Evolutionary conservation across 352 stramenopile genomes (phyloP), one percentile per base, ranked within the genome.

Genomic region (Phytophthora fragariaefolia): DNA sequence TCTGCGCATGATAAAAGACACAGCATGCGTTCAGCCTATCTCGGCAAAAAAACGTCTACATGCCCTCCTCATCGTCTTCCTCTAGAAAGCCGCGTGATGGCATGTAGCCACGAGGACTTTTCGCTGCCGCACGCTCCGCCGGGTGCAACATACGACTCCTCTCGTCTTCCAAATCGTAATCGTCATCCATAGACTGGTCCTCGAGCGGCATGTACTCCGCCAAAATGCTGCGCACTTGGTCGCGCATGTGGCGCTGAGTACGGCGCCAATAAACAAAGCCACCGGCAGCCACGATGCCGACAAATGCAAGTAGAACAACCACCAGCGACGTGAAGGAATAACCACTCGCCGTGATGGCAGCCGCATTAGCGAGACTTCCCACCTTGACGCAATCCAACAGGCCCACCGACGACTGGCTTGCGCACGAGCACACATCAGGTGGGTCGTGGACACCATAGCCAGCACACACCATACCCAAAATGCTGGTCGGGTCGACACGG

Each of bases 191-290:
- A 10, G 88, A 74, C 62, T 95, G 86, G 64, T 97, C 90, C 63
- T 98, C 93, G 22, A 98, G 69, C 42, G 96, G 96, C 95, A 99
- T 98, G 80, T 99, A 99, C 78, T 99, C 95, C 18, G 96, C 94
- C 63, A 99, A 71, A 58, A 99, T 99, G 47, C 93, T 97, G 63
- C 92, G 89, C 46, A 99, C 95, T 71, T 99, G 95, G 48, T 97
- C 92, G 63, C 93, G 92, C 96, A 99, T 98, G 71, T 98, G 90
- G 48, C 86, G 87, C 68, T 97, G 87, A 13, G 90, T 98, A 71
- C 90, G 89, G 34, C 93, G 92, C 73, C 90, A 98, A 78, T 98
- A 97, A 42, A 96, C 89, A 66, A 94, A 89, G 0, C 88, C 89
- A 51, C 90, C 80, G 17, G 76, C 68, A 62, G 79, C 77, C 45